Conservation (phyloP, 176 grass and related monocot species). For the Lolium rigidum region DNA sequence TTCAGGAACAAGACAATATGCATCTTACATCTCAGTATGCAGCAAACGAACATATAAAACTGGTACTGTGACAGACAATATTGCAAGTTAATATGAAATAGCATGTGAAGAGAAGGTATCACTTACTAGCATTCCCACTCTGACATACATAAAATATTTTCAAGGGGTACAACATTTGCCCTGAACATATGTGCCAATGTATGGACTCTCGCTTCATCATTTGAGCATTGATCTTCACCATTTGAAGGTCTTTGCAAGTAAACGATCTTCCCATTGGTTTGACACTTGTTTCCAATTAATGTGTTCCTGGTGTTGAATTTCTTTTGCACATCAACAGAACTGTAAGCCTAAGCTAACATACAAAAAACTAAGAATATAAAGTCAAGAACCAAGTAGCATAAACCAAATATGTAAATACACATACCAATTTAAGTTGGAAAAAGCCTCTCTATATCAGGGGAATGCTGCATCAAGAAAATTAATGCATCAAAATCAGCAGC, state of each 20-base stretch:
- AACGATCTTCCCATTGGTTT: conserved; percentile 6
- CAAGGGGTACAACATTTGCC: conserved; percentile 16
- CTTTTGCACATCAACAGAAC: not conserved
- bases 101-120: not conserved
- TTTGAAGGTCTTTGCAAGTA: conserved; percentile 13
- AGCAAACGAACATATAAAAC: not conserved
- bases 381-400: not conserved
- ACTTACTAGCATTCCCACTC: conserved; percentile 19
- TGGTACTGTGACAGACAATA: too few species aligned
- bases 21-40: not conserved
- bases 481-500: conserved; percentile 25
- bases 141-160: conserved; percentile 11
- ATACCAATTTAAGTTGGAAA: conserved; percentile 38
- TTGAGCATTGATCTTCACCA: conserved; percentile 37
- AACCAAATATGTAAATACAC: not conserved
- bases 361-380: not conserved
- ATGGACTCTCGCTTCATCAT: conserved; percentile 17
- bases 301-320: not conserved
- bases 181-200: conserved; percentile 17
- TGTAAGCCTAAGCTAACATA: not conserved
- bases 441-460: conserved; percentile 31
- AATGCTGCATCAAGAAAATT: conserved; percentile 29
- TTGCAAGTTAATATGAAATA: not conserved
- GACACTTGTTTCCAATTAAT: not conserved
- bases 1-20: not conserved